phyloP scores from a whole-genome alignment of 768 basidiomycete genomes.

The Collybia mongolica region DNA sequence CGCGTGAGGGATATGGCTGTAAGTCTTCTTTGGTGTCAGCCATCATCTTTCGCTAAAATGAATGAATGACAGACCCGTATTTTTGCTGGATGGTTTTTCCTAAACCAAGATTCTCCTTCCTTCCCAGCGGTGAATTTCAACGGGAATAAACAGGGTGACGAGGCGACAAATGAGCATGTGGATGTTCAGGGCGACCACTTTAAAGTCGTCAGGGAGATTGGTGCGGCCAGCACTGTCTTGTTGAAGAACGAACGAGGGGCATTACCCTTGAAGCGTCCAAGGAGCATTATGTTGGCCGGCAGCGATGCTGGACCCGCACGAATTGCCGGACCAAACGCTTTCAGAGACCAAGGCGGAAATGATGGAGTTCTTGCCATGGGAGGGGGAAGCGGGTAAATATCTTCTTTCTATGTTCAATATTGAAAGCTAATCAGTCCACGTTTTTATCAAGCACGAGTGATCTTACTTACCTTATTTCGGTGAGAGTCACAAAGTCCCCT shows the following conservation, averaged over 20 bases:
- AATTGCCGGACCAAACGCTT: slow-evolving; percentile 66
- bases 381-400: slow-evolving; percentile 31
- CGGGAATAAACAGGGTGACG: slow-evolving; percentile 51
- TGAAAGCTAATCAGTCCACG: too few species aligned
- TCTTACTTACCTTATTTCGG: slow-evolving; percentile 78
- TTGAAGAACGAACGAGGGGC: slow-evolving; percentile 66
- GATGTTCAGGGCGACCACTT: slow-evolving; percentile 72
- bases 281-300: slow-evolving; percentile 60
- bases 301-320: slow-evolving; percentile 62
- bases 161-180: slow-evolving; percentile 54
- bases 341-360: slow-evolving; percentile 55
- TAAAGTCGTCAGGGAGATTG: slow-evolving; percentile 67
- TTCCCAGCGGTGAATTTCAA: slow-evolving; percentile 76
- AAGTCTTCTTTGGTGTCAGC: slow-evolving; percentile 10
- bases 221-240: slow-evolving; percentile 71
- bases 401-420: slow-evolving; percentile 16
- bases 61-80: slow-evolving; percentile 57
- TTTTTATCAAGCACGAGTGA: slow-evolving; percentile 58
- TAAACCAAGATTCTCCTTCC: slow-evolving; percentile 59
- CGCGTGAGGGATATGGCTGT: slow-evolving; percentile 76
- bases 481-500: slow-evolving; percentile 39
- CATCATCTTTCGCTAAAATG: not conserved
- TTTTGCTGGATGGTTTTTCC: slow-evolving; percentile 66
- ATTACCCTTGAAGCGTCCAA: slow-evolving; percentile 58
- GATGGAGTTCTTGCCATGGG: slow-evolving; percentile 85